Percentiles rank a stretch among this genome's conserved stretches.
Evolutionary conservation across 805 yeast species (phyloP).

Genomic region (Hanseniaspora valbyensis): DNA sequence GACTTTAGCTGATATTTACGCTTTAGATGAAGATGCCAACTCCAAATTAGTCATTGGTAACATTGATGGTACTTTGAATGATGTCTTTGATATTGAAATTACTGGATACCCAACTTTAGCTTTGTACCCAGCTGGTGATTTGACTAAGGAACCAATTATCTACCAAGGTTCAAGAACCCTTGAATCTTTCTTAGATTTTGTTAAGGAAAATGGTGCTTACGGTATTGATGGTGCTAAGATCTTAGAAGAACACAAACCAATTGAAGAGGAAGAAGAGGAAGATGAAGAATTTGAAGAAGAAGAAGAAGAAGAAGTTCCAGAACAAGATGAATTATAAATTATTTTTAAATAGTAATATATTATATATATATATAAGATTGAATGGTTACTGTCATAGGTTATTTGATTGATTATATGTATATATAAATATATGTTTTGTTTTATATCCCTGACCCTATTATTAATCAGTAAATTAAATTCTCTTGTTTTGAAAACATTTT

Average conservation of each 20-base stretch:
- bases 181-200: conserved; percentile 57
- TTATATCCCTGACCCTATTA: too few species aligned
- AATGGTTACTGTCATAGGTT: too few species aligned
- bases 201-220: conserved; percentile 56
- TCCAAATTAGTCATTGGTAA: conserved; percentile 65
- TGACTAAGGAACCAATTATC: conserved; percentile 48
- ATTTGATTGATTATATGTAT: too few species aligned
- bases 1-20: conserved; percentile 66
- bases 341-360: neutral
- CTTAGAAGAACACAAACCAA: conserved; percentile 19
- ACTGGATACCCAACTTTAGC: conserved; percentile 87
- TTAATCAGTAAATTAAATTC: too few species aligned
- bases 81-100: conserved; percentile 62
- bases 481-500: too few species aligned
- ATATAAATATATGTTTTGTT: too few species aligned
- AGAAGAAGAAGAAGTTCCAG: conserved; percentile 20
- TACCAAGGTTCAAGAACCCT: conserved; percentile 65
- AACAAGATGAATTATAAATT: conserved; percentile 29
- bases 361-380: too few species aligned
- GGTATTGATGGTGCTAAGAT: conserved; percentile 45
- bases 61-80: conserved; percentile 82
- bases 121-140: conserved; percentile 77
- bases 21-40: conserved; percentile 37
- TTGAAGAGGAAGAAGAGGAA: conserved; percentile 18
- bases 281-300: conserved; percentile 18